phyloP scores from a whole-genome alignment of 2,329 filamentous ascomycete genomes.

The Monilinia fructicola region DNA sequence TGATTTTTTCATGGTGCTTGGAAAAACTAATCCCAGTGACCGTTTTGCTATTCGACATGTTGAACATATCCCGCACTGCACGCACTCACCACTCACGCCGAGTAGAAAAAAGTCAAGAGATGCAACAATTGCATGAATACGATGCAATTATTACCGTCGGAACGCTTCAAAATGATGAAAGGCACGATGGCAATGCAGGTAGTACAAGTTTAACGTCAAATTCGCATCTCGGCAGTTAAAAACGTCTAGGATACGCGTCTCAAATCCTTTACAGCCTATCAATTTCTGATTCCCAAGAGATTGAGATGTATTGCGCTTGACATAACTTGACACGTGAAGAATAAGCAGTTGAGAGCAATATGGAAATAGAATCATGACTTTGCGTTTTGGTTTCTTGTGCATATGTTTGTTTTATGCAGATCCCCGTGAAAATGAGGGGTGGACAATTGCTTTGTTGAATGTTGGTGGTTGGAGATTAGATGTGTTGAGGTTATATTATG shows the following conservation, averaged over 20 bases:
- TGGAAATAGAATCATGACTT: neutral
- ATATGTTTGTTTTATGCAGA: neutral
- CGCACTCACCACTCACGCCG: no score
- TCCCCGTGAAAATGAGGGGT: neutral
- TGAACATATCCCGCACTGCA: no score
- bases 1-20: neutral
- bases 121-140: neutral
- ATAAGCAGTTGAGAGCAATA: neutral
- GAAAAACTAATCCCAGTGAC: neutral
- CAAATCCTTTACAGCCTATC: neutral
- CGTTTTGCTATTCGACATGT: neutral
- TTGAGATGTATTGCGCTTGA: neutral
- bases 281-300: neutral
- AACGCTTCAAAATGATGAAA: neutral
- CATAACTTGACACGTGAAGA: neutral
- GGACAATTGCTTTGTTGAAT: neutral
- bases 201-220: conserved; percentile 11
- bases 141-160: neutral
- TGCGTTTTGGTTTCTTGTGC: neutral
- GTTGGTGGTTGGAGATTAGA: neutral
- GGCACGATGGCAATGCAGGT: neutral
- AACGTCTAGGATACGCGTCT: no score
- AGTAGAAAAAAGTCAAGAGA: neutral
- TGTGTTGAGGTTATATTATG: no score
- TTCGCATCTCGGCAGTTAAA: conserved; percentile 8